Evolutionary conservation across 768 basidiomycete genomes (phyloP).

Genomic region (Xerocomellus amylosporus): DNA sequence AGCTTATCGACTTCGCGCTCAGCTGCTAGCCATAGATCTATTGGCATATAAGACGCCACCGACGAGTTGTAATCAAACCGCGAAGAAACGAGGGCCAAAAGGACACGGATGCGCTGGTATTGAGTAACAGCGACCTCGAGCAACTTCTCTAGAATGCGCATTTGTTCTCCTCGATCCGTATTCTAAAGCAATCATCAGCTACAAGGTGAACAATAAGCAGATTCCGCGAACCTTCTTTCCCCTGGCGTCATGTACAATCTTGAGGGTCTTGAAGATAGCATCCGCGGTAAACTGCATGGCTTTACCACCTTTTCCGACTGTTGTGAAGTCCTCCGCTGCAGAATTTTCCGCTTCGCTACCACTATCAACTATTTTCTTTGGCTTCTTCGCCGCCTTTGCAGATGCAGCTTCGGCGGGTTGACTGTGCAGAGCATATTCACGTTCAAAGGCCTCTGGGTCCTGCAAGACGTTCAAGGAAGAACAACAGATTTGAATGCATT

Average conservation of each 20-base stretch:
- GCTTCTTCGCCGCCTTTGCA: constrained; percentile 36
- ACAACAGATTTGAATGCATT: neutral
- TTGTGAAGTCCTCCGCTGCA: constrained; percentile 65
- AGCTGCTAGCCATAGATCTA: constrained; percentile 86
- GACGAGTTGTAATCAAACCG: constrained; percentile 97
- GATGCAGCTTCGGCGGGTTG: constrained; percentile 44
- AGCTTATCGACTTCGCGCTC: constrained; percentile 88
- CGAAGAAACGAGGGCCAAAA: constrained; percentile 89
- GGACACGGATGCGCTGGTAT: constrained; percentile 92
- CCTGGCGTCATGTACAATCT: constrained; percentile 88
- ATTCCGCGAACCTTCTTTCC: constrained; percentile 81
- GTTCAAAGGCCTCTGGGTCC: constrained; percentile 89
- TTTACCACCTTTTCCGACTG: constrained; percentile 89
- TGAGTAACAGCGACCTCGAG: constrained; percentile 81
- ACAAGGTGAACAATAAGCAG: constrained; percentile 5
- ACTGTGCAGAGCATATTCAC: constrained; percentile 59
- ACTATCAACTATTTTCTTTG: constrained; percentile 34
- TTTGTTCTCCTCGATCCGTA: constrained; percentile 94
- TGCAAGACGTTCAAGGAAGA: constrained; percentile 29
- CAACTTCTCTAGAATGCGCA: constrained; percentile 83
- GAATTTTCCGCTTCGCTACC: constrained; percentile 43
- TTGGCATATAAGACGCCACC: constrained; percentile 82
- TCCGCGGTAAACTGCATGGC: constrained; percentile 78
- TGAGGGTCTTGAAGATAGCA: constrained; percentile 87
- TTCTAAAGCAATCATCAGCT: constrained; percentile 52